Evolutionary conservation across 331 rosid species (phyloP).

Genomic region (Spiraea crenata): DNA sequence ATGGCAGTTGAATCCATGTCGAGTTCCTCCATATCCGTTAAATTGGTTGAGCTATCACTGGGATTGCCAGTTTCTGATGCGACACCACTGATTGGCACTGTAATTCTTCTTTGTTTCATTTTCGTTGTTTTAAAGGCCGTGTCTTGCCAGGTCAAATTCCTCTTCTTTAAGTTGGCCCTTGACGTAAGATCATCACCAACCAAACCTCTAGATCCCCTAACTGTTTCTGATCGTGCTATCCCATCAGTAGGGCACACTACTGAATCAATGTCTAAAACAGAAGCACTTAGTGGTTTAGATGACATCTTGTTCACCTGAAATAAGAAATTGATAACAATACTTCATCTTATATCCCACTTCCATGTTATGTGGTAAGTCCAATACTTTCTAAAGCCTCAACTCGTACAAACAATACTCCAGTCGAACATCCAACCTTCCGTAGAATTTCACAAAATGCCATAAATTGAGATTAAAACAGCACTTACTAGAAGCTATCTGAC

Average conservation of each 20-base stretch:
- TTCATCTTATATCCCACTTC: too few species aligned
- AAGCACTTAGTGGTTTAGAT: too few species aligned
- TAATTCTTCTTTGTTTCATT: slow-evolving; percentile 66
- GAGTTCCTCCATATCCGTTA: slow-evolving; percentile 47
- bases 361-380: too few species aligned
- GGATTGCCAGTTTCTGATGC: slow-evolving; percentile 55
- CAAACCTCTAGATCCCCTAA: slow-evolving; percentile 77
- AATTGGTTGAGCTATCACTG: slow-evolving; percentile 45
- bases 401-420: too few species aligned
- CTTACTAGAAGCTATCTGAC: too few species aligned
- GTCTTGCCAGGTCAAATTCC: slow-evolving; percentile 58
- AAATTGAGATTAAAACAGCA: too few species aligned
- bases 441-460: too few species aligned
- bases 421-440: too few species aligned
- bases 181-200: slow-evolving; percentile 80
- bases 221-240: slow-evolving; percentile 76
- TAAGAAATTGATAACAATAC: too few species aligned
- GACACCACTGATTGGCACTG: slow-evolving; percentile 52
- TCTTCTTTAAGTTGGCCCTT: slow-evolving; percentile 52
- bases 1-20: slow-evolving; percentile 69
- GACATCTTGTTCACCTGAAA: too few species aligned
- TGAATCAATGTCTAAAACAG: slow-evolving; percentile 69
- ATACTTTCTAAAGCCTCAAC: too few species aligned
- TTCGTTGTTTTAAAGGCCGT: slow-evolving; percentile 54
- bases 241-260: slow-evolving; percentile 82